These are phyloP conservation scores for Sporothrix luriei DNA, from an alignment of 2,329 filamentous ascomycete species.

Conservation along the genomic window DNA sequence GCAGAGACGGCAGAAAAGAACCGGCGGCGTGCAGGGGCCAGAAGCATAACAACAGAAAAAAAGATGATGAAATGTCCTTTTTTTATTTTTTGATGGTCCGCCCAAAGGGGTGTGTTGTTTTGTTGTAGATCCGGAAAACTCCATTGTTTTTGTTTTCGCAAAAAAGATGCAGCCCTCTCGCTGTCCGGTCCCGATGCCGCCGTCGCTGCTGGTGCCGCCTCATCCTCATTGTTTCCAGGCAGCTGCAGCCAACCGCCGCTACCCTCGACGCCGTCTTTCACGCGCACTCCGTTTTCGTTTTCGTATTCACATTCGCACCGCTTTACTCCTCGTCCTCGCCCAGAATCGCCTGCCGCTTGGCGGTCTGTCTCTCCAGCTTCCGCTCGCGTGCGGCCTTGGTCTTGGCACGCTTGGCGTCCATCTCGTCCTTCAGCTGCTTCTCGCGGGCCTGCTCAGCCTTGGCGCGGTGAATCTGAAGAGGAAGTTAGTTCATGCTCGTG, in stretches of 20 bases:
- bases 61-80: constrained; percentile 24
- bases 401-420: constrained; percentile 99
- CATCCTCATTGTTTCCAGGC: neutral
- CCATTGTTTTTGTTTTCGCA: constrained; percentile 29
- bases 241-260: neutral
- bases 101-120: constrained; percentile 21
- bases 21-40: too few species aligned
- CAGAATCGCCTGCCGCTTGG: constrained; percentile 86
- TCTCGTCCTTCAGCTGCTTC: constrained; percentile 95
- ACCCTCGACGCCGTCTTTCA: constrained; percentile 33
- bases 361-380: constrained; percentile 86
- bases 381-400: constrained; percentile 99
- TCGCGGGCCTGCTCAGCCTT: constrained; percentile 99
- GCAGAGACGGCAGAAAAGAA: neutral
- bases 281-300: constrained; percentile 2
- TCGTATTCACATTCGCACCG: constrained; percentile 2
- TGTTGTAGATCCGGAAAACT: constrained; percentile 31
- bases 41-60: constrained; percentile 31
- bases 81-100: constrained; percentile 28
- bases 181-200: constrained; percentile 17
- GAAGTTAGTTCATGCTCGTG: neutral
- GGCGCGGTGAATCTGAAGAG: constrained; percentile 93
- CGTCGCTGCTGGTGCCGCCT: constrained; percentile 14
- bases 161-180: constrained; percentile 27
- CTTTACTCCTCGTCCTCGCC: constrained; percentile 65